A percentile compares a stretch with the other conserved stretches of the same genome.
Evolutionary conservation across 495 filamentous ascomycete genomes (phyloP).

Genomic region (Clavariopsis aquatica): DNA sequence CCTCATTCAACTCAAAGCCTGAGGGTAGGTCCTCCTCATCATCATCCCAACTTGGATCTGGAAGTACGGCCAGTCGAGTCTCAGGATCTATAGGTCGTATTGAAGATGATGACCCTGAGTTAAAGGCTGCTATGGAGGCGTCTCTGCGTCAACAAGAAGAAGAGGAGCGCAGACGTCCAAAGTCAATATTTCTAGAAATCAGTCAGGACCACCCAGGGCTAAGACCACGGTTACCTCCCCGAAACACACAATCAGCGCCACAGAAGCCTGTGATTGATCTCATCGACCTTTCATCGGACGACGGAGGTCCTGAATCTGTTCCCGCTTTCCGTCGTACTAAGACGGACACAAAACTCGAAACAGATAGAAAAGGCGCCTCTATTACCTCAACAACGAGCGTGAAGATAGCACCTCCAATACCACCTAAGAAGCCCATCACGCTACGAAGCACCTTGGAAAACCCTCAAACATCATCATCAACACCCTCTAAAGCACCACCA

Average conservation of each 20-base stretch:
- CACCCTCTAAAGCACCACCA: slow-evolving; percentile 32
- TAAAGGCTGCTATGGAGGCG: slow-evolving; percentile 45
- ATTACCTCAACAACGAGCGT: slow-evolving; percentile 20
- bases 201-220: slow-evolving; percentile 29
- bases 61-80: slow-evolving; percentile 1
- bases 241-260: slow-evolving; percentile 26
- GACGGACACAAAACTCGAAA: slow-evolving; percentile 21
- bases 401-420: slow-evolving; percentile 38
- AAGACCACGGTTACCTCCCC: slow-evolving; percentile 38
- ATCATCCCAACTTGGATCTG: slow-evolving; percentile 12
- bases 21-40: slow-evolving; percentile 41
- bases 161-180: slow-evolving; percentile 34
- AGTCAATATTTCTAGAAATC: slow-evolving; percentile 33
- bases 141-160: slow-evolving; percentile 45
- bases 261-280: slow-evolving; percentile 34
- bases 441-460: slow-evolving; percentile 42
- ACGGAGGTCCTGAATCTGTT: slow-evolving; percentile 11
- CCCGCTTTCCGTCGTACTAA: slow-evolving; percentile 7
- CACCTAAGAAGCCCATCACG: slow-evolving; percentile 42
- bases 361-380: slow-evolving; percentile 5
- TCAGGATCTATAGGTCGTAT: slow-evolving; percentile 16
- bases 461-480: neutral
- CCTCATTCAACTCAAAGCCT: slow-evolving; percentile 54
- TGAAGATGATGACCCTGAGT: slow-evolving; percentile 45
- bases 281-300: slow-evolving; percentile 44